These are phyloP conservation scores for Artemisia tridentata DNA, from an alignment of 129 eudicot species.

Conservation along the genomic window DNA sequence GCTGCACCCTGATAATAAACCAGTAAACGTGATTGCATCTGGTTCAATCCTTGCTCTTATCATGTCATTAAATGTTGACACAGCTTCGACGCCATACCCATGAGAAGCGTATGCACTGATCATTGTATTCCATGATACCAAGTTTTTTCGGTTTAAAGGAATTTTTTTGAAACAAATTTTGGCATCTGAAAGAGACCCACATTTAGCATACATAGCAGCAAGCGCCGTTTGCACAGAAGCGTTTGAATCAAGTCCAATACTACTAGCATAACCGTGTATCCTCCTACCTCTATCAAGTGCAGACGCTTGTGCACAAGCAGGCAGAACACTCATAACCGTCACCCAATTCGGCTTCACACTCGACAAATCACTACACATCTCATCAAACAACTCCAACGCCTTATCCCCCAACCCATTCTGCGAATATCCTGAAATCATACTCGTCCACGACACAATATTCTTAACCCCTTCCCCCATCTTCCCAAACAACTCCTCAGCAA, in stretches of 20 bases:
- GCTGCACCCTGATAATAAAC: conserved; percentile 76
- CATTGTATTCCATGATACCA: conserved; percentile 80
- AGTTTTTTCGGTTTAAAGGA: conserved; percentile 25
- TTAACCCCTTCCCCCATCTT: conserved; percentile 42
- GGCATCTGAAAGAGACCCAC: conserved; percentile 71
- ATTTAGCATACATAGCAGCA: conserved; percentile 76
- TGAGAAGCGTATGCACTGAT: conserved; percentile 73
- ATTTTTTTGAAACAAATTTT: conserved; percentile 47
- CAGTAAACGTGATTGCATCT: conserved; percentile 69
- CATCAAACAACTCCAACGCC: conserved; percentile 59
- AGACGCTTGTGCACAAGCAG: conserved; percentile 67
- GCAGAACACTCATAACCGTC: conserved; percentile 71
- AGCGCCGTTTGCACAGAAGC: conserved; percentile 57
- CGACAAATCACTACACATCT: conserved; percentile 42
- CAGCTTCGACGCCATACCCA: conserved; percentile 55
- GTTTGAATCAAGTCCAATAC: conserved; percentile 47
- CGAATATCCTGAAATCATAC: conserved; percentile 80
- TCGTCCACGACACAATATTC: conserved; percentile 74
- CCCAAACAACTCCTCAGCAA: conserved; percentile 52
- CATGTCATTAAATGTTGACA: conserved; percentile 60
- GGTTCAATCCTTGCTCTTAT: conserved; percentile 56
- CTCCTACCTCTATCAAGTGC: conserved; percentile 59
- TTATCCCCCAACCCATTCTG: conserved; percentile 61
- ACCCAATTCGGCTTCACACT: conserved; percentile 74
- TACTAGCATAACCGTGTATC: conserved; percentile 51